Percentiles rank a stretch among this genome's conserved stretches.
Evolutionary conservation across 805 yeast genomes (phyloP).

Genomic region (Yarrowia hollandica): DNA sequence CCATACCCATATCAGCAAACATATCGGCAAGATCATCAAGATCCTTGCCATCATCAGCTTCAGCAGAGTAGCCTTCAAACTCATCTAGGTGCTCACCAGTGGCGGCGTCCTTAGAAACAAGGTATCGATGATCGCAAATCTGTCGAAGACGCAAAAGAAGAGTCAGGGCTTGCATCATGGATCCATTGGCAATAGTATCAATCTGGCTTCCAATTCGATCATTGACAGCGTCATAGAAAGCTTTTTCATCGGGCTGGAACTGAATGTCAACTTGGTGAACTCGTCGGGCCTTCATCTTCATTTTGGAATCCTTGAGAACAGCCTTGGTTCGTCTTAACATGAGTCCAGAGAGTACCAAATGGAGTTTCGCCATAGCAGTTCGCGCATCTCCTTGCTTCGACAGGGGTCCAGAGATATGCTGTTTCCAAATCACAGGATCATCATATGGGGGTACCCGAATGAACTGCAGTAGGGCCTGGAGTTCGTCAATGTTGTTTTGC

Average conservation of each 20-base stretch:
- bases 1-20: slow-evolving; percentile 36
- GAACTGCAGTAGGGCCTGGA: slow-evolving; percentile 53
- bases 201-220: slow-evolving; percentile 31
- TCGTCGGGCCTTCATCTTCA: slow-evolving; percentile 36
- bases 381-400: slow-evolving; percentile 30
- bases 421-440: slow-evolving; percentile 35
- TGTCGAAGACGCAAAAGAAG: slow-evolving; percentile 45
- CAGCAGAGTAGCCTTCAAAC: slow-evolving; percentile 32
- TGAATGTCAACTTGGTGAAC: slow-evolving; percentile 35
- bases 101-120: slow-evolving; percentile 24
- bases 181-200: slow-evolving; percentile 26
- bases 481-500: slow-evolving; percentile 56
- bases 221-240: slow-evolving; percentile 38
- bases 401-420: slow-evolving; percentile 38
- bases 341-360: slow-evolving; percentile 38
- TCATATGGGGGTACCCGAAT: slow-evolving; percentile 33
- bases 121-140: slow-evolving; percentile 40
- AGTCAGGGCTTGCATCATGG: slow-evolving; percentile 38
- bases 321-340: slow-evolving; percentile 52
- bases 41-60: slow-evolving; percentile 30
- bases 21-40: slow-evolving; percentile 39
- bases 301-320: slow-evolving; percentile 38
- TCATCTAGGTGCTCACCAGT: slow-evolving; percentile 32
- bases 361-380: slow-evolving; percentile 35
- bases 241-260: slow-evolving; percentile 38